Evolutionary conservation across 2,329 filamentous ascomycete genomes (phyloP).

Genomic region (Epichloe amarillans): DNA sequence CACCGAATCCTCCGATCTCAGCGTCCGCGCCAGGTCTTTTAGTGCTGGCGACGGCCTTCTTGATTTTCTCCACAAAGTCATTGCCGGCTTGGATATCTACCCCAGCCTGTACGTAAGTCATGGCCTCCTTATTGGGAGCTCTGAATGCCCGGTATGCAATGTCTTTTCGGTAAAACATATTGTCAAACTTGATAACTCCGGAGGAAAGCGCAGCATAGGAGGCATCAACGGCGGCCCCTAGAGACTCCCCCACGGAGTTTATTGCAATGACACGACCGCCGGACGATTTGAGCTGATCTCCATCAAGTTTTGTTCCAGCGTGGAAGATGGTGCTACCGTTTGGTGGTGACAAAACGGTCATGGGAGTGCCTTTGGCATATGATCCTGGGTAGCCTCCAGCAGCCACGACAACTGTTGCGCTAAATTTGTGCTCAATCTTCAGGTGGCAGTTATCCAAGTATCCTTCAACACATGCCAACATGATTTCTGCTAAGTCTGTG

Average conservation of each 20-base stretch:
- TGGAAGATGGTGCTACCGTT: conserved; percentile 66
- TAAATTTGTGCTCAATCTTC: conserved; percentile 55
- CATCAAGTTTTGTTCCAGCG: conserved; percentile 63
- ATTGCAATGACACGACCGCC: conserved; percentile 89
- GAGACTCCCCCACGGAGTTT: conserved; percentile 58
- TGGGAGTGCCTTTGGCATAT: conserved; percentile 66
- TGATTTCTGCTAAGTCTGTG: conserved; percentile 75
- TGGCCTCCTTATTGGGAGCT: conserved; percentile 30
- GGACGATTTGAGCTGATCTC: conserved; percentile 55
- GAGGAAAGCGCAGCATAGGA: conserved; percentile 74
- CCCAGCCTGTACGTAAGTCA: conserved; percentile 88
- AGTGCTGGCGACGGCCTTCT: conserved; percentile 75
- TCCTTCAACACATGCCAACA: conserved; percentile 71
- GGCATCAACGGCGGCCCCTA: conserved; percentile 71
- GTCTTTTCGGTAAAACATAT: conserved; percentile 85
- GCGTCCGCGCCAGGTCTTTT: conserved; percentile 78
- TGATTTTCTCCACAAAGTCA: conserved; percentile 82
- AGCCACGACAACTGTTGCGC: conserved; percentile 86
- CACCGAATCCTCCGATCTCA: conserved; percentile 90
- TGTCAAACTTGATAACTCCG: conserved; percentile 59
- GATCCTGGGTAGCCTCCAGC: conserved; percentile 80
- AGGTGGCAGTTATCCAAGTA: conserved; percentile 58
- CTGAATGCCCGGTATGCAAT: conserved; percentile 71
- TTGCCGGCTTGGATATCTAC: conserved; percentile 94
- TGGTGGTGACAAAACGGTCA: conserved; percentile 32